A percentile compares a stretch with the other conserved stretches of the same genome.
These are phyloP conservation scores for Purpureocillium takamizusanense DNA, from an alignment of 2,329 filamentous ascomycete genomes.

Conservation along the genomic window DNA sequence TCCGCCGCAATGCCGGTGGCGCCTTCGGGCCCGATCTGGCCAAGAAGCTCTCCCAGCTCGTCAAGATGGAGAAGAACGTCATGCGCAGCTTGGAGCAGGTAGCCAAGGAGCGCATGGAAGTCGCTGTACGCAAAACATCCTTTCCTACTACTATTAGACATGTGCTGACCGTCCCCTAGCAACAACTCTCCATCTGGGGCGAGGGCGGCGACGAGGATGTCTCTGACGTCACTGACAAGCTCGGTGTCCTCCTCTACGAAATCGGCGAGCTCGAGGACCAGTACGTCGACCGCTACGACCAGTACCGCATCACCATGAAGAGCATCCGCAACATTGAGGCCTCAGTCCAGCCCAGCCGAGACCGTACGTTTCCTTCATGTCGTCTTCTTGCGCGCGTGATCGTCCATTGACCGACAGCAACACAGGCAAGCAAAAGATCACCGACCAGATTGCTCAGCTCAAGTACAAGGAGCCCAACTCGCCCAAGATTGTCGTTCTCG, in stretches of 20 bases:
- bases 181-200: conserved; percentile 98
- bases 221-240: conserved; percentile 97
- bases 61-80: conserved; percentile 99
- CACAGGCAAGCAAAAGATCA: conserved; percentile 95
- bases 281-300: conserved; percentile 97
- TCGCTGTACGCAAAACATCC: conserved; percentile 61
- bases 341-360: conserved; percentile 93
- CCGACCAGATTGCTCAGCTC: conserved; percentile 94
- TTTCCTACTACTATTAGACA: background rate
- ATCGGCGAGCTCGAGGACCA: conserved; percentile 97
- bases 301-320: conserved; percentile 99
- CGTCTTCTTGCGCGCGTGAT: background rate
- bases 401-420: background rate
- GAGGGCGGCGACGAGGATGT: conserved; percentile 95
- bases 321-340: conserved; percentile 98
- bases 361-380: conserved; percentile 52
- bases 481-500: conserved; percentile 91
- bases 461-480: conserved; percentile 99
- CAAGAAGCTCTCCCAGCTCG: conserved; percentile 94
- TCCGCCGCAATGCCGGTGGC: conserved; percentile 66
- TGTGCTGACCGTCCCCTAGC: conserved; percentile 39
- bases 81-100: conserved; percentile 98
- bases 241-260: conserved; percentile 95
- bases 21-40: conserved; percentile 80
- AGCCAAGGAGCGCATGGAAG: conserved; percentile 94